phyloP scores from a whole-genome alignment of 2,329 filamentous ascomycete genomes.

The Colletotrichum simmondsii region DNA sequence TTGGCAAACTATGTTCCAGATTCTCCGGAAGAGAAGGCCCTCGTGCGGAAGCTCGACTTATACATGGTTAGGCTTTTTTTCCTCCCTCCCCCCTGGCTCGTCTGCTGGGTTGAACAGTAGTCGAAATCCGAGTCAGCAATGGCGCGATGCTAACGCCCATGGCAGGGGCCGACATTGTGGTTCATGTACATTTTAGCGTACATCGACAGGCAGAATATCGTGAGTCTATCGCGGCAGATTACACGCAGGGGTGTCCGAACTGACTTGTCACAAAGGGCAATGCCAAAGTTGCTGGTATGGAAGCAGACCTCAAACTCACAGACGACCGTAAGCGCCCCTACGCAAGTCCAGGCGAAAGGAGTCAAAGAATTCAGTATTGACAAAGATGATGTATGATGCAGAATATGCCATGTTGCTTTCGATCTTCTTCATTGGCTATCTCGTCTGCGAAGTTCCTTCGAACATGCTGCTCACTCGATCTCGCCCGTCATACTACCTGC shows the following conservation, averaged over 20 bases:
- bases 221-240: conserved; percentile 13
- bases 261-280: conserved; percentile 47
- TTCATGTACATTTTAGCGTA: conserved; percentile 45
- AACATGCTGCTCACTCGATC: conserved; percentile 61
- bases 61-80: conserved; percentile 36
- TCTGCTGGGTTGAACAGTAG: neutral
- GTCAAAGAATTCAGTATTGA: too few species aligned
- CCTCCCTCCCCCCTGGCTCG: neutral
- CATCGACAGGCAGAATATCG: conserved; percentile 37
- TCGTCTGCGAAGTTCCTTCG: conserved; percentile 63
- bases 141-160: neutral
- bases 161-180: conserved; percentile 41
- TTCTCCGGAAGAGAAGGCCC: conserved; percentile 32
- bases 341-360: too few species aligned
- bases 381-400: neutral
- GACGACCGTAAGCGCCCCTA: conserved; percentile 42
- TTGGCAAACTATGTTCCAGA: conserved; percentile 27
- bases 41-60: conserved; percentile 43
- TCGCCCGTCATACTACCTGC: conserved; percentile 59
- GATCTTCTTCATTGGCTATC: conserved; percentile 64
- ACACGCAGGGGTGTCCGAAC: conserved; percentile 42
- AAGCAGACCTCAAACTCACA: conserved; percentile 52
- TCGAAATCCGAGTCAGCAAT: neutral
- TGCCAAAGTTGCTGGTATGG: conserved; percentile 62
- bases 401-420: conserved; percentile 61